Evolutionary conservation across 1,284 basidiomycete genomes (phyloP).

Genomic region (Jaminaea rosea): DNA sequence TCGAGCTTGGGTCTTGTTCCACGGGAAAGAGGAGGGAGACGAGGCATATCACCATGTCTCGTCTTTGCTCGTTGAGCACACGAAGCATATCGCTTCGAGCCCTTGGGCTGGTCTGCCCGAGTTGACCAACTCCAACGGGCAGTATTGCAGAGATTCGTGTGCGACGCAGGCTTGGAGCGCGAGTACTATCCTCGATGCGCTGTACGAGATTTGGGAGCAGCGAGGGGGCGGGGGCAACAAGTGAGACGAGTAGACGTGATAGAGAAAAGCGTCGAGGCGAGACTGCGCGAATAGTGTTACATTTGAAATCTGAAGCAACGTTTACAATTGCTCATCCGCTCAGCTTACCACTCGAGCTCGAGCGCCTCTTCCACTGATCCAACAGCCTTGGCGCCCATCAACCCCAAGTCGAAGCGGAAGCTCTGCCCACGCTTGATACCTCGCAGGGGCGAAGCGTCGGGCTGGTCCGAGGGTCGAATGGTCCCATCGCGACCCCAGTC

Average conservation of each 20-base stretch:
- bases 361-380: conserved; percentile 25
- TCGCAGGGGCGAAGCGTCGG: conserved; percentile 3
- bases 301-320: no score
- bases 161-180: conserved; percentile 40
- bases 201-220: conserved; percentile 22
- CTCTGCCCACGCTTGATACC: conserved; percentile 29
- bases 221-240: no score
- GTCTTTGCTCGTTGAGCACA: conserved; percentile 25
- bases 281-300: no score
- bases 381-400: conserved; percentile 45
- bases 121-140: conserved; percentile 34
- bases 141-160: conserved; percentile 33
- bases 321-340: no score
- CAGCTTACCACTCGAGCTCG: no score
- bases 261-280: no score
- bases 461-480: conserved; percentile 1
- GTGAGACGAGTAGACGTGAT: no score
- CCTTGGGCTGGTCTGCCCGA: conserved; percentile 41
- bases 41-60: conserved; percentile 27
- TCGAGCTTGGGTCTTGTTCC: conserved; percentile 59
- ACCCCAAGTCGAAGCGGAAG: conserved; percentile 50
- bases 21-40: conserved; percentile 42
- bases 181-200: conserved; percentile 30
- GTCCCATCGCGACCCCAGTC: conserved; percentile 13
- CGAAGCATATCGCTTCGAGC: conserved; percentile 19